A percentile compares a stretch with the other conserved stretches of the same genome.
These are phyloP conservation scores for Alectoria sarmentosa DNA, from an alignment of 495 filamentous ascomycete genomes.

Conservation along the genomic window DNA sequence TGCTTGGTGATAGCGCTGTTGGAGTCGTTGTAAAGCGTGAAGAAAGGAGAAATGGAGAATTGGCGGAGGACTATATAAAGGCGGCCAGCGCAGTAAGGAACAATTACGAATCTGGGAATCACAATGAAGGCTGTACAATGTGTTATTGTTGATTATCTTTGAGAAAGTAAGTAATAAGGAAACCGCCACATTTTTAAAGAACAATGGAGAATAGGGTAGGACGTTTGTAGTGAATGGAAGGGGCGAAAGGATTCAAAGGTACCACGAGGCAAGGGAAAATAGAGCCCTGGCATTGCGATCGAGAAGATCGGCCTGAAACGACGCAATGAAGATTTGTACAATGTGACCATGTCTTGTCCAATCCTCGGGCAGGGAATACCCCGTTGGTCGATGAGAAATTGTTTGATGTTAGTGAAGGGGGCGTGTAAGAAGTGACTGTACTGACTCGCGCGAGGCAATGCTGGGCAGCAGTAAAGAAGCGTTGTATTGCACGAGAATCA, in stretches of 20 bases:
- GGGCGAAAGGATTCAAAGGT: neutral
- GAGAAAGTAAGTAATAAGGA: neutral
- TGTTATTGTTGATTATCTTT: neutral
- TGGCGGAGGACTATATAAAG: neutral
- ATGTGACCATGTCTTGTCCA: neutral
- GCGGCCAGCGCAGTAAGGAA: neutral
- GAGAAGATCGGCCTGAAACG: neutral
- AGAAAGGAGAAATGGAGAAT: neutral
- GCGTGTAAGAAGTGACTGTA: neutral
- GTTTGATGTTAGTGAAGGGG: neutral
- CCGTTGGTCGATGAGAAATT: neutral
- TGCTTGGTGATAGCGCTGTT: neutral
- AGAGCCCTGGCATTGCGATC: neutral
- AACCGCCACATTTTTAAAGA: neutral
- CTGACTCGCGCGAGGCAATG: neutral
- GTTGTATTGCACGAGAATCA: neutral
- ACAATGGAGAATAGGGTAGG: neutral
- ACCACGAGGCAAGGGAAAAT: too few species aligned
- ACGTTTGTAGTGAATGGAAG: neutral
- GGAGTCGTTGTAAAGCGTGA: slow-evolving; percentile 2
- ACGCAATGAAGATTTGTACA: neutral
- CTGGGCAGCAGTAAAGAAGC: neutral
- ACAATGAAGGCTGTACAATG: neutral
- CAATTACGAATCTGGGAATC: neutral
- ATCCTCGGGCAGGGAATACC: neutral